Percentiles rank a stretch among this genome's conserved stretches.
Conservation (phyloP, 2,329 filamentous ascomycete species). For the Triangularia verruculosa region DNA sequence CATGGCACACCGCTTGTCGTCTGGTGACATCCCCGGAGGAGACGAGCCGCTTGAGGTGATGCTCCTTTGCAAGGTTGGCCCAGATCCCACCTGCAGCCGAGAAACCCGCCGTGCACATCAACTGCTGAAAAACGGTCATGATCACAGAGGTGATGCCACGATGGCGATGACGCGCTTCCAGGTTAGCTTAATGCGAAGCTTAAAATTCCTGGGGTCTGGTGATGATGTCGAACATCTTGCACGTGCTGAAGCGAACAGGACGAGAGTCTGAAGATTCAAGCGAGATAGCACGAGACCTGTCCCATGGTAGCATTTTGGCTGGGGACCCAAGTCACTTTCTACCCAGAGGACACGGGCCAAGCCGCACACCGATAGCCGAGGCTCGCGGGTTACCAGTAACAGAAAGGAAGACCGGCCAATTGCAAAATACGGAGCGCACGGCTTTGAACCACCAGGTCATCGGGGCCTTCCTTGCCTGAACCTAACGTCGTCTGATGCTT, state of each 20-base stretch:
- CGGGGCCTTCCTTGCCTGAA: not conserved
- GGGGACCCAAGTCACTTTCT: not conserved
- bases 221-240: not conserved
- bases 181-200: not conserved
- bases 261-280: not conserved
- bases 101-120: not conserved
- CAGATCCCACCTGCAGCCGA: not conserved
- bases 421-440: not conserved
- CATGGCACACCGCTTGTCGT: not conserved
- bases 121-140: not conserved
- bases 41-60: not conserved
- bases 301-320: not conserved
- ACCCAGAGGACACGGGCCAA: not conserved
- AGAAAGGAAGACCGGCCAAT: not conserved
- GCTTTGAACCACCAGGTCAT: not conserved
- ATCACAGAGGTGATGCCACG: not conserved
- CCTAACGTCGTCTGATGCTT: not conserved
- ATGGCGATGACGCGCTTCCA: not conserved
- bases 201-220: not conserved
- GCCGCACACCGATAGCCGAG: conserved; percentile 1
- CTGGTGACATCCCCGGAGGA: not conserved
- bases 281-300: not conserved
- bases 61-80: not conserved
- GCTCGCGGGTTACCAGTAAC: not conserved
- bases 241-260: not conserved